Percentiles rank a stretch among this genome's conserved stretches.
Evolutionary conservation across 2,329 filamentous ascomycete species (phyloP).

Genomic region (Tolypocladium pustulatum): DNA sequence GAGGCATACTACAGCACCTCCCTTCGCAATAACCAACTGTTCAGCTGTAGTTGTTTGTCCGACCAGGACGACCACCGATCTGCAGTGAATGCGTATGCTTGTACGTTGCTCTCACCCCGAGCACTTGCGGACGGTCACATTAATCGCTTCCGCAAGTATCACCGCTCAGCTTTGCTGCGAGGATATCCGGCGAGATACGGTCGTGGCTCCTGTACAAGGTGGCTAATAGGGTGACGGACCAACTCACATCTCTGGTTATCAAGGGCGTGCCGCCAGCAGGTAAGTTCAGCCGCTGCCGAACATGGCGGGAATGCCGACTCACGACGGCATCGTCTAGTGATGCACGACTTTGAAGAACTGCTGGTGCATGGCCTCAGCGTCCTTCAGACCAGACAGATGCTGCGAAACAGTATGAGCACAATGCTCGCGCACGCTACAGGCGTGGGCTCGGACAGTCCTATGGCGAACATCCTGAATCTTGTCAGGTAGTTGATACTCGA

Average conservation of each 20-base stretch:
- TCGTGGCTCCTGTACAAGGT: constrained; percentile 1
- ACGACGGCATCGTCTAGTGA: background rate
- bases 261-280: background rate
- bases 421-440: background rate
- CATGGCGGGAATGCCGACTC: background rate
- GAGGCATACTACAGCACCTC: constrained; percentile 1
- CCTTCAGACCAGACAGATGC: background rate
- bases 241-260: background rate
- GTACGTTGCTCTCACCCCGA: background rate
- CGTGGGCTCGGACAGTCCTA: background rate
- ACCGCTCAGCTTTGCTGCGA: background rate
- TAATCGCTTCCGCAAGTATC: background rate
- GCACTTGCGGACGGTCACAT: too few species aligned
- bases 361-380: background rate
- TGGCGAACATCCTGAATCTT: background rate
- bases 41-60: background rate
- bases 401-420: background rate
- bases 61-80: background rate
- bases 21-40: background rate
- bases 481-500: background rate
- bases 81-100: background rate
- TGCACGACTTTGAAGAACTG: constrained; percentile 1
- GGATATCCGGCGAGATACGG: background rate
- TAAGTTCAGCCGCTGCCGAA: background rate
- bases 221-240: background rate